phyloP scores from a whole-genome alignment of 352 stramenopile species.

The Phytophthora pini region DNA sequence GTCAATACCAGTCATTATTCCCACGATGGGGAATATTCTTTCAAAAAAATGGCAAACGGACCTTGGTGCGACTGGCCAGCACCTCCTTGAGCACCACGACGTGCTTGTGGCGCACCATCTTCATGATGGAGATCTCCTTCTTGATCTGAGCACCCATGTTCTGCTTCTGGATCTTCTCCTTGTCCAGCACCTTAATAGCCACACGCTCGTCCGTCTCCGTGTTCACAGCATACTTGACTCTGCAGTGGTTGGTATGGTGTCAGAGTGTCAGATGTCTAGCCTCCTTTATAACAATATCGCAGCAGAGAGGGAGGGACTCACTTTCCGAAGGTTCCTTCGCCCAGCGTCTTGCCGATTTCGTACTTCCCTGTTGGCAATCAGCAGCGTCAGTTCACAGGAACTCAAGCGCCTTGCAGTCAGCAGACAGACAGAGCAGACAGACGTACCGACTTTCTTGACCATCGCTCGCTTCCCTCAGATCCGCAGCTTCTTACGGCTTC shows the following conservation, averaged over 20 bases:
- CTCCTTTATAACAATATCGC: not conserved
- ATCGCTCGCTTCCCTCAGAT: slow-evolving; percentile 30
- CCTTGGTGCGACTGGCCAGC: slow-evolving; percentile 95
- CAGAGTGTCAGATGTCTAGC: not conserved
- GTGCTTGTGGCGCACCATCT: slow-evolving; percentile 93
- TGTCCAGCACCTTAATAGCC: slow-evolving; percentile 98
- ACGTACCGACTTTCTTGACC: slow-evolving; percentile 71
- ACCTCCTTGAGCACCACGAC: slow-evolving; percentile 91
- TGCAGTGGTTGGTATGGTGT: slow-evolving; percentile 23
- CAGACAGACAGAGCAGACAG: not conserved
- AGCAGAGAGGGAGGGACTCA: slow-evolving; percentile 42
- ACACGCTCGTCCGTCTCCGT: slow-evolving; percentile 95
- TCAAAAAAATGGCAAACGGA: slow-evolving; percentile 33
- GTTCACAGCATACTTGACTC: slow-evolving; percentile 96
- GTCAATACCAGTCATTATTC: slow-evolving; percentile 3
- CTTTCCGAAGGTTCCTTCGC: slow-evolving; percentile 98
- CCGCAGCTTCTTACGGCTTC: slow-evolving; percentile 7
- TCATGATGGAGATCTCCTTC: slow-evolving; percentile 99
- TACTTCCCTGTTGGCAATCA: slow-evolving; percentile 88
- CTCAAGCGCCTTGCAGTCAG: not conserved
- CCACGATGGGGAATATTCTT: too few species aligned
- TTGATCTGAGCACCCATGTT: slow-evolving; percentile 99
- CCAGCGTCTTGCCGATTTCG: slow-evolving; percentile 96
- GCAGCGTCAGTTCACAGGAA: not conserved
- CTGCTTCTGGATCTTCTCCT: slow-evolving; percentile 98